phyloP scores from a whole-genome alignment of 1,284 basidiomycete genomes.

The Ustilago crameri region DNA sequence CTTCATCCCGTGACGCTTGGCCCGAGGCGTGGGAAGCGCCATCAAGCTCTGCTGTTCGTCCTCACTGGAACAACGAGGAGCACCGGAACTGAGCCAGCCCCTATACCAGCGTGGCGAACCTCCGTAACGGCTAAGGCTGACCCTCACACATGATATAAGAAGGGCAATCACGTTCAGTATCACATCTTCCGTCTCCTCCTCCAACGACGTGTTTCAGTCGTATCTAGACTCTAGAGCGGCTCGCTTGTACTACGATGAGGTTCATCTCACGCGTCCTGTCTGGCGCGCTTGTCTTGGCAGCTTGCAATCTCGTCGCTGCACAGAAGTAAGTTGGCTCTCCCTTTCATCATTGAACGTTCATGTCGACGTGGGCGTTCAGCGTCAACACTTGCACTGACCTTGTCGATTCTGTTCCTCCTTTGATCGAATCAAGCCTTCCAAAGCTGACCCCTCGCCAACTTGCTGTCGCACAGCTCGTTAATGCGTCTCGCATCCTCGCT shows the following conservation, averaged over 20 bases:
- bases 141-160: background rate
- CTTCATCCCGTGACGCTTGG: background rate
- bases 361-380: too few relatives aligned
- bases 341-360: too few relatives aligned
- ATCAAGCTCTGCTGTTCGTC: background rate
- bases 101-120: background rate
- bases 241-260: slow-evolving; percentile 1
- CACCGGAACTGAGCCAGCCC: background rate
- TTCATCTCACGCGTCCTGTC: background rate
- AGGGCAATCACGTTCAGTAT: background rate
- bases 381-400: background rate
- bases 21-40: background rate
- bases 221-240: background rate
- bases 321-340: background rate
- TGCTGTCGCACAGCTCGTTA: slow-evolving; percentile 46
- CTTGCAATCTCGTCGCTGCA: background rate
- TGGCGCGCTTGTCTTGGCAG: background rate
- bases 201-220: background rate
- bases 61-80: background rate
- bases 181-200: background rate
- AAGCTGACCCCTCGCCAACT: slow-evolving; percentile 40
- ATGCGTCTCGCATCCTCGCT: slow-evolving; percentile 47
- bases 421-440: slow-evolving; percentile 10
- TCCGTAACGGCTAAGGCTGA: too few relatives aligned
- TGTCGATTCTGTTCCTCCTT: background rate